These are phyloP conservation scores for Agaricus sinodeliciosus DNA, from an alignment of 768 basidiomycete genomes.

Conservation along the genomic window DNA sequence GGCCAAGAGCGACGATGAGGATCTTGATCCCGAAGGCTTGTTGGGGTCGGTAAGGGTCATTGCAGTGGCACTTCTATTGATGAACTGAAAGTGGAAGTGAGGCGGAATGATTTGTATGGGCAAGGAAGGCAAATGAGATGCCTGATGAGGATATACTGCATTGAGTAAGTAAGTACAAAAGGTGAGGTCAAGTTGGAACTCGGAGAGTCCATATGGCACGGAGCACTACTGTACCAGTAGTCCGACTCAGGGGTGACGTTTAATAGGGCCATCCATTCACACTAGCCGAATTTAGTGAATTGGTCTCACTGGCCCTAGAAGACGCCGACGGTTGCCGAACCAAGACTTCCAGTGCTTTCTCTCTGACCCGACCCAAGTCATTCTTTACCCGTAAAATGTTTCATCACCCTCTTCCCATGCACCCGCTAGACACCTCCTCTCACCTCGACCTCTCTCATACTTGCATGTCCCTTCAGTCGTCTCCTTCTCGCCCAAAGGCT, in stretches of 20 bases:
- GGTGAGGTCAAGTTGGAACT: too few species aligned
- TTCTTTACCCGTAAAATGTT: not conserved
- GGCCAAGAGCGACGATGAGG: too few species aligned
- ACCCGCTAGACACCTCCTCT: not conserved
- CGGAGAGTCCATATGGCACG: too few species aligned
- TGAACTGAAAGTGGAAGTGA: too few species aligned
- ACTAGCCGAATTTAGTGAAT: constrained; percentile 9
- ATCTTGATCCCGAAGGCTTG: too few species aligned
- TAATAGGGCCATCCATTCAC: constrained; percentile 1
- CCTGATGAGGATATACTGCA: not conserved
- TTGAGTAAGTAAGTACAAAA: too few species aligned
- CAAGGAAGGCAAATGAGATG: not conserved
- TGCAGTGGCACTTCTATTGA: too few species aligned
- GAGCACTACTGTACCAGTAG: not conserved
- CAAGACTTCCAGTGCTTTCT: not conserved
- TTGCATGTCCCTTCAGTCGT: constrained; percentile 1
- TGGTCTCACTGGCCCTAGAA: constrained; percentile 7
- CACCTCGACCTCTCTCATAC: constrained; percentile 1
- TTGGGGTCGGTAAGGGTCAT: too few species aligned
- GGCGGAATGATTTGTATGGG: not conserved
- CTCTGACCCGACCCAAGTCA: constrained; percentile 2
- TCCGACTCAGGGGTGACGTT: not conserved
- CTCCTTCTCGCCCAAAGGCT: constrained; percentile 1
- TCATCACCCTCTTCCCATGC: constrained; percentile 2
- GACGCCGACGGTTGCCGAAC: not conserved